Evolutionary conservation across 257 asterid genomes (phyloP).

Genomic region (Echites panduratus): DNA sequence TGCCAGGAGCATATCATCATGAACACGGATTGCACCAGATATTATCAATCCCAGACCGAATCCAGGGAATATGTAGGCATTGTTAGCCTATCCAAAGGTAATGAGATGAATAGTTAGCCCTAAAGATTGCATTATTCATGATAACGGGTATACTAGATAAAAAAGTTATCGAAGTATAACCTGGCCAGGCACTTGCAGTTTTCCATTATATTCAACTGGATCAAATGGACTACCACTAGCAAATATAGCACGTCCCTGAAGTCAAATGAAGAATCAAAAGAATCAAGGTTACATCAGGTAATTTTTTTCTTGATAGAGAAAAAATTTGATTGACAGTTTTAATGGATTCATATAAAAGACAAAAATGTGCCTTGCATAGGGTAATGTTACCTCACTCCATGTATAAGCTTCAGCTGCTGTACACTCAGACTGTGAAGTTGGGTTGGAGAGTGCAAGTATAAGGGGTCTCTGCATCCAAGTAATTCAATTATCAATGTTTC

Average conservation of each 20-base stretch:
- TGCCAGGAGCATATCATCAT: slow-evolving; percentile 88
- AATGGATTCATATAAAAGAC: not conserved
- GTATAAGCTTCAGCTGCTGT: slow-evolving; percentile 86
- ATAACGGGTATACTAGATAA: not conserved
- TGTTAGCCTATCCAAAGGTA: slow-evolving; percentile 54
- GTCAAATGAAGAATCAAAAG: slow-evolving; percentile 13
- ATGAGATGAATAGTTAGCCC: not conserved
- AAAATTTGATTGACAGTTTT: not conserved
- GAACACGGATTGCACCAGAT: slow-evolving; percentile 92
- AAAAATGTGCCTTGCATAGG: not conserved
- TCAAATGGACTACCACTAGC: slow-evolving; percentile 79
- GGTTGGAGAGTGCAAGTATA: slow-evolving; percentile 86
- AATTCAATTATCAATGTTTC: slow-evolving; percentile 2
- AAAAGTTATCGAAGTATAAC: slow-evolving; percentile 7
- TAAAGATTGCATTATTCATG: not conserved
- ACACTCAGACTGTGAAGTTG: slow-evolving; percentile 92
- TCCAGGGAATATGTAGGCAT: slow-evolving; percentile 90
- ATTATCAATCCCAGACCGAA: slow-evolving; percentile 86
- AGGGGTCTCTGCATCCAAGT: slow-evolving; percentile 61
- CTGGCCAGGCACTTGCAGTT: slow-evolving; percentile 49
- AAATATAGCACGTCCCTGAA: slow-evolving; percentile 64
- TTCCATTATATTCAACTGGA: slow-evolving; percentile 47
- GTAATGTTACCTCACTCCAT: slow-evolving; percentile 67
- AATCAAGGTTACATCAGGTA: slow-evolving; percentile 3
- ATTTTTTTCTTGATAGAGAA: not conserved